These are phyloP conservation scores for Raddia distichophylla DNA, from an alignment of 176 grass and related monocot species.

Conservation along the genomic window DNA sequence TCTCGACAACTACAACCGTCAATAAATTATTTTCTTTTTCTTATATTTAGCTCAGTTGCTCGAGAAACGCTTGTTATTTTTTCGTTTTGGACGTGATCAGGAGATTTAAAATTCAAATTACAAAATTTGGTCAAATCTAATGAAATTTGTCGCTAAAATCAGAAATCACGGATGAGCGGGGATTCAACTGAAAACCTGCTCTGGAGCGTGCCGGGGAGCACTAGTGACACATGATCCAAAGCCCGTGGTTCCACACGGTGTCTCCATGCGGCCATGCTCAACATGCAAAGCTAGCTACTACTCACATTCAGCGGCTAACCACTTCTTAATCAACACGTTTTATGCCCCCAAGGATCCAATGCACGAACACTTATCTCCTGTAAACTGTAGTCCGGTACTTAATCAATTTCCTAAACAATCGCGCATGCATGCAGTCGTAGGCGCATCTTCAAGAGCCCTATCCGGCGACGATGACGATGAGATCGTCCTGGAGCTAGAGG, in stretches of 20 bases:
- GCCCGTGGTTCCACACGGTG: slow-evolving; percentile 18
- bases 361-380: neutral
- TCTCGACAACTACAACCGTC: no score
- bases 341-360: neutral
- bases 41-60: no score
- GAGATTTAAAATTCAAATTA: no score
- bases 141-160: no score
- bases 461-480: neutral
- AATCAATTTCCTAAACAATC: neutral
- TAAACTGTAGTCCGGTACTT: neutral
- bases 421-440: neutral
- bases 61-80: no score
- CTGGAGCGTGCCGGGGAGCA: neutral
- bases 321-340: slow-evolving; percentile 10
- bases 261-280: slow-evolving; percentile 16
- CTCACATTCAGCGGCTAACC: slow-evolving; percentile 10
- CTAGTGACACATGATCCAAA: slow-evolving; percentile 23
- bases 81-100: no score
- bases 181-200: neutral
- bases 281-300: neutral
- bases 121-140: no score
- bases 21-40: no score
- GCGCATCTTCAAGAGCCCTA: neutral
- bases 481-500: neutral
- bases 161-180: no score